These are phyloP conservation scores for Graphium sp. DNA, from an alignment of 2,329 filamentous ascomycete species.

Conservation along the genomic window DNA sequence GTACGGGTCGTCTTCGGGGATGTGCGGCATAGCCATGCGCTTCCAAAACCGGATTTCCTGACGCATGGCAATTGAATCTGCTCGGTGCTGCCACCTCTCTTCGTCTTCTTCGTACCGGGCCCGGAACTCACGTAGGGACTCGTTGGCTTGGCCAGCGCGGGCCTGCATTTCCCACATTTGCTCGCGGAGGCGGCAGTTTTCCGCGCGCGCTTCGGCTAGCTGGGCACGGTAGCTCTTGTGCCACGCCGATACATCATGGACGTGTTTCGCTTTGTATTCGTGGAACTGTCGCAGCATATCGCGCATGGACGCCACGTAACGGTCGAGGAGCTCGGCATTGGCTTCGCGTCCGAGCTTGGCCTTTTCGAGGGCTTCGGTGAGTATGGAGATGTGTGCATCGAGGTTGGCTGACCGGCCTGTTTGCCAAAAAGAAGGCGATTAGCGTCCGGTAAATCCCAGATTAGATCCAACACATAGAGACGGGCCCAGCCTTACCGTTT, in stretches of 20 bases:
- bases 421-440: constrained; percentile 23
- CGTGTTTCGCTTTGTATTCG: constrained; percentile 46
- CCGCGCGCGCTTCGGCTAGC: constrained; percentile 46
- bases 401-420: constrained; percentile 41
- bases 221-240: constrained; percentile 49
- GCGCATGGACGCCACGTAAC: constrained; percentile 39
- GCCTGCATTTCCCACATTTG: constrained; percentile 53
- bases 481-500: constrained; percentile 24
- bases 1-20: constrained; percentile 40
- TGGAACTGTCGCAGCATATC: constrained; percentile 47
- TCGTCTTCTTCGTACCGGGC: constrained; percentile 38
- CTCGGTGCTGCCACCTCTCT: constrained; percentile 31
- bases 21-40: constrained; percentile 44
- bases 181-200: constrained; percentile 44
- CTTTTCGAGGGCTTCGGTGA: constrained; percentile 45
- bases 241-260: constrained; percentile 44
- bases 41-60: constrained; percentile 52
- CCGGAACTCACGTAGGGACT: constrained; percentile 37
- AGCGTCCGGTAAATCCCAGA: constrained; percentile 2
- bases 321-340: constrained; percentile 38
- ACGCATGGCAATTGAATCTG: constrained; percentile 31
- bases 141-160: constrained; percentile 40
- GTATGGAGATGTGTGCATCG: constrained; percentile 41
- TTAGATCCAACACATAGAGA: not conserved
- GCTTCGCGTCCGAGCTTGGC: constrained; percentile 42